Percentiles rank a stretch among this genome's conserved stretches.
Evolutionary conservation across 371 early-diverging fungal species (phyloP).

Genomic region (Rhizopus microsporus): DNA sequence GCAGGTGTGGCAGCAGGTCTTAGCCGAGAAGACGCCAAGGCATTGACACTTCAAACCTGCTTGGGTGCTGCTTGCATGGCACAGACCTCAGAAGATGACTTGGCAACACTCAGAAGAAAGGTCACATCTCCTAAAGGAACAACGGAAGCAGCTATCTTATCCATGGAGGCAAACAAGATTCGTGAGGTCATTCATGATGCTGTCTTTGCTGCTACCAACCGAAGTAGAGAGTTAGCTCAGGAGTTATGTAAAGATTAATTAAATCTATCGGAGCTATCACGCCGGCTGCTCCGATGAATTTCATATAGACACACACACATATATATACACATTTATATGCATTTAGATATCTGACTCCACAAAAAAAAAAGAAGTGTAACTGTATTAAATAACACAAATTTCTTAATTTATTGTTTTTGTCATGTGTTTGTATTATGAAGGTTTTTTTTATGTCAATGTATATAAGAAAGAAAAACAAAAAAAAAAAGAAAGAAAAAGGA

Average conservation of each 20-base stretch:
- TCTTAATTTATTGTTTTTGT: too few species aligned
- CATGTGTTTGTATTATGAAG: background rate
- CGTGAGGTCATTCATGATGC: conserved; percentile 60
- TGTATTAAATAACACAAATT: background rate
- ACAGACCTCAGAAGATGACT: conserved; percentile 68
- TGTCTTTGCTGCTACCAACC: conserved; percentile 69
- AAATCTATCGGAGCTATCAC: background rate
- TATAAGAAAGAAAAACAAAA: conserved; percentile 3
- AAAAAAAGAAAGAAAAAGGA: too few species aligned
- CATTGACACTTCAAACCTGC: conserved; percentile 87
- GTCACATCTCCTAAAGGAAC: conserved; percentile 95
- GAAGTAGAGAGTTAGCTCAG: conserved; percentile 73
- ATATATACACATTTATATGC: background rate
- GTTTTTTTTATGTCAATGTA: background rate
- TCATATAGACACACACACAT: background rate
- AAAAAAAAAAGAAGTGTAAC: conserved; percentile 5
- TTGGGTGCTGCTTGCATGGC: conserved; percentile 92
- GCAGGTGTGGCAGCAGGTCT: conserved; percentile 83
- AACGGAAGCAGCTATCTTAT: conserved; percentile 86
- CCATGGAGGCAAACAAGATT: conserved; percentile 66
- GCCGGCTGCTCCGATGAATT: too few species aligned
- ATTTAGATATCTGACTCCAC: background rate
- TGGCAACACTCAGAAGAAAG: conserved; percentile 77
- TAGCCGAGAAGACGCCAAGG: conserved; percentile 69
- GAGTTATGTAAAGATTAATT: conserved; percentile 58